Conservation (phyloP, 75 land plant species). For the Pseudotsuga menziesii region DNA sequence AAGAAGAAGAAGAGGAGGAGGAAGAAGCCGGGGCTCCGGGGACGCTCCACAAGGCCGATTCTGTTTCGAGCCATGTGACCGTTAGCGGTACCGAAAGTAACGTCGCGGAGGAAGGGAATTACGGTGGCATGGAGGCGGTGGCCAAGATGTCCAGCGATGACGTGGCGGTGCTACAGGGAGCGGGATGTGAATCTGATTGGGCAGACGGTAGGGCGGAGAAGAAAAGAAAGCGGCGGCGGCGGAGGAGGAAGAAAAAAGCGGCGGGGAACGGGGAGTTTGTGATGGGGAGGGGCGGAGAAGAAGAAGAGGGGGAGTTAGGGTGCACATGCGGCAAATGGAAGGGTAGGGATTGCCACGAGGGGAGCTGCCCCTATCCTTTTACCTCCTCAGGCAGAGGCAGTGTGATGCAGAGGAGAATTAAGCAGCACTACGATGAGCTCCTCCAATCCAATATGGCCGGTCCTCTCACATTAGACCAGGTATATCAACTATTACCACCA, state of each 20-base stretch:
- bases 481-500: too few species aligned
- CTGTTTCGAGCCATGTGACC: neutral
- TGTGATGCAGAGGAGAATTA: slow-evolving; percentile 66
- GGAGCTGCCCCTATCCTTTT: slow-evolving; percentile 61
- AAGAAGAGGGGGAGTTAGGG: slow-evolving; percentile 29
- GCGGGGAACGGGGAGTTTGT: slow-evolving; percentile 7
- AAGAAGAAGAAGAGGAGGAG: slow-evolving; percentile 29
- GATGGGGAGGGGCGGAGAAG: neutral
- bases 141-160: neutral
- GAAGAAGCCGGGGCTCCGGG: slow-evolving; percentile 10
- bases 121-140: slow-evolving; percentile 4
- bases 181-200: neutral
- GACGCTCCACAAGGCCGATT: neutral
- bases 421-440: slow-evolving; percentile 72
- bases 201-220: slow-evolving; percentile 6
- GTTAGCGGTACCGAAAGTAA: neutral
- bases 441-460: slow-evolving; percentile 53
- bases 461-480: slow-evolving; percentile 70
- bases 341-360: slow-evolving; percentile 22
- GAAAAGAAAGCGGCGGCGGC: slow-evolving; percentile 2
- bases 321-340: slow-evolving; percentile 33
- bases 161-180: neutral
- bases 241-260: neutral
- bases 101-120: neutral
- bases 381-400: slow-evolving; percentile 59